These are phyloP conservation scores for Umbelopsis sp. DNA, from an alignment of 192 early-diverging fungal genomes.

Conservation along the genomic window DNA sequence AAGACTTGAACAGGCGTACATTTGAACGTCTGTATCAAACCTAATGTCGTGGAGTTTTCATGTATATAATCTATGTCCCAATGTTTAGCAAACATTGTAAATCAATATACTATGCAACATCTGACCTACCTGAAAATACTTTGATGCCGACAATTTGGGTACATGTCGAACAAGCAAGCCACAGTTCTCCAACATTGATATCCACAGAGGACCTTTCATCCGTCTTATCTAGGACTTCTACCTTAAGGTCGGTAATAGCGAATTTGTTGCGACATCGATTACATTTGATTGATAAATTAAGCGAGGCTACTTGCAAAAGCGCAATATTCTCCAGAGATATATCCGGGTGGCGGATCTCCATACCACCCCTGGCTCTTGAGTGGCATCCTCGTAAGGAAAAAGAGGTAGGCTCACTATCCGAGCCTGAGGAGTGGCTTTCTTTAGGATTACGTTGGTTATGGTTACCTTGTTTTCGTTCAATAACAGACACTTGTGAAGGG, in stretches of 20 bases:
- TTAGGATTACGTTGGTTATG: not conserved
- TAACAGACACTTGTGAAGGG: not conserved
- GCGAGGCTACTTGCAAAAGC: not conserved
- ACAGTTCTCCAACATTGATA: not conserved
- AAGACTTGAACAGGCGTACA: not conserved
- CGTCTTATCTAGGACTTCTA: constrained; percentile 1
- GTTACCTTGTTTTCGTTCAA: not conserved
- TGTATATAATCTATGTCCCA: not conserved
- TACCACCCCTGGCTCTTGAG: not conserved
- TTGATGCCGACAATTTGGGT: not conserved
- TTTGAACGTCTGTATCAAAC: not conserved
- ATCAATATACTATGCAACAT: not conserved
- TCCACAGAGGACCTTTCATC: not conserved
- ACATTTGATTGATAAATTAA: not conserved
- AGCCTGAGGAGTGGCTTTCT: not conserved
- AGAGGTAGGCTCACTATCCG: constrained; percentile 1
- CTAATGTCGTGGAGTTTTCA: not conserved
- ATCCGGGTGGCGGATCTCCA: constrained; percentile 5
- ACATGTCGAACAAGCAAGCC: not conserved
- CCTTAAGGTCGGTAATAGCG: not conserved
- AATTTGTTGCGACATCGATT: constrained; percentile 3
- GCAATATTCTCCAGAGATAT: constrained; percentile 11
- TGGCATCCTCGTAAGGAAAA: not conserved
- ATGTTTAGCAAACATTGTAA: not conserved
- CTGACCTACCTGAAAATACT: not conserved